Evolutionary conservation across 2,329 filamentous ascomycete species (phyloP).

Genomic region (Boeremia lycopersici): DNA sequence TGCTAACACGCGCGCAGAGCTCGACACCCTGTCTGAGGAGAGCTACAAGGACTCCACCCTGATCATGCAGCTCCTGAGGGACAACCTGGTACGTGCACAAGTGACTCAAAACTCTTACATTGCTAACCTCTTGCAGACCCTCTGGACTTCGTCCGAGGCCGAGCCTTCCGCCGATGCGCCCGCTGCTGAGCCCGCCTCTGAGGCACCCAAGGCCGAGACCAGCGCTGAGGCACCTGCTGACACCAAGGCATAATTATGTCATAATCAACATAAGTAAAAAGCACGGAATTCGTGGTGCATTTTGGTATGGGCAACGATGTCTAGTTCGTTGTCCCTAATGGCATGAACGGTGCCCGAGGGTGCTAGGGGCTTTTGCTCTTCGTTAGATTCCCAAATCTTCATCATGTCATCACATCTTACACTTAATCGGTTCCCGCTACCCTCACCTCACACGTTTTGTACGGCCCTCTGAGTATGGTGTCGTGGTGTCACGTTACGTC

Average conservation of each 20-base stretch:
- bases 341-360: slow-evolving; percentile 41
- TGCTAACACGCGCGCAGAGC: slow-evolving; percentile 63
- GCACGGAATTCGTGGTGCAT: slow-evolving; percentile 42
- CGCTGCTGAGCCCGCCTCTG: slow-evolving; percentile 61
- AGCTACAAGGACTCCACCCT: slow-evolving; percentile 99
- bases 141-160: slow-evolving; percentile 98
- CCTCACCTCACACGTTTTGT: slow-evolving; percentile 15
- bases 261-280: slow-evolving; percentile 38
- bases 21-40: slow-evolving; percentile 96
- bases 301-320: slow-evolving; percentile 41
- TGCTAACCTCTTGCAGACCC: slow-evolving; percentile 66
- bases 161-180: slow-evolving; percentile 71
- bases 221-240: slow-evolving; percentile 58
- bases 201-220: slow-evolving; percentile 52
- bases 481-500: slow-evolving; percentile 13
- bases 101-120: background rate
- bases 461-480: slow-evolving; percentile 19
- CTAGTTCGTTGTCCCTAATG: slow-evolving; percentile 37
- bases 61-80: slow-evolving; percentile 97
- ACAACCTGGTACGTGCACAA: slow-evolving; percentile 75
- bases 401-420: slow-evolving; percentile 40
- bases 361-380: slow-evolving; percentile 41
- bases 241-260: slow-evolving; percentile 61
- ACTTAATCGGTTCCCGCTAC: slow-evolving; percentile 12
- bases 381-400: slow-evolving; percentile 48